Percentiles rank a stretch among this genome's conserved stretches.
Evolutionary conservation across 306 rosid genomes (phyloP).

Genomic region (Castanea mollissima): DNA sequence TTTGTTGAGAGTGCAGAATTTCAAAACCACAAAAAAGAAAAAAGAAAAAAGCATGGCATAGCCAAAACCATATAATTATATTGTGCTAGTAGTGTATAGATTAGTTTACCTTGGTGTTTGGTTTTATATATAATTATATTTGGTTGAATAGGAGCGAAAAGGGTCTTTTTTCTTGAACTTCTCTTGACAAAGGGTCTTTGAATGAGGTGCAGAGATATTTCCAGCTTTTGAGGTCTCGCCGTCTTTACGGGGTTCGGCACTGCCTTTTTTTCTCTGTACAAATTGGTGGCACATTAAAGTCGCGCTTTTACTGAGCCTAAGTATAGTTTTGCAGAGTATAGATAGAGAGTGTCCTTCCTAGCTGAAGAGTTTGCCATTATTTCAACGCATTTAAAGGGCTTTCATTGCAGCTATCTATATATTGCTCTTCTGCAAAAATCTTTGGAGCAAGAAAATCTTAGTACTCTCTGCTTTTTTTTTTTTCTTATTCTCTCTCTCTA

Average conservation of each 20-base stretch:
- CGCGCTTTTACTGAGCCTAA: slow-evolving; percentile 24
- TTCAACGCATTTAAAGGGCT: slow-evolving; percentile 47
- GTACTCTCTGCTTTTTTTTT: not conserved
- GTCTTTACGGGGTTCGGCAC: slow-evolving; percentile 53
- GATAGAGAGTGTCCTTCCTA: slow-evolving; percentile 14
- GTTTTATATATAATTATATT: not conserved
- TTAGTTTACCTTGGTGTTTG: not conserved
- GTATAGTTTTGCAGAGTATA: slow-evolving; percentile 14
- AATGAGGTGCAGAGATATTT: slow-evolving; percentile 8
- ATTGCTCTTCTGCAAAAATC: not conserved
- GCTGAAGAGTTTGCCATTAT: slow-evolving; percentile 16
- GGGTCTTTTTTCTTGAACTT: slow-evolving; percentile 36
- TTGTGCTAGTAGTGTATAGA: not conserved
- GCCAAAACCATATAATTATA: slow-evolving; percentile 2
- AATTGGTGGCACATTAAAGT: slow-evolving; percentile 62
- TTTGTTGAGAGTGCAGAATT: slow-evolving; percentile 5
- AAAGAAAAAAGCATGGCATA: not conserved
- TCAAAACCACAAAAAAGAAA: slow-evolving; percentile 14
- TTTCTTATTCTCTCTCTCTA: not conserved
- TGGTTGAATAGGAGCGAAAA: slow-evolving; percentile 40
- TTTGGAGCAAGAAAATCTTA: slow-evolving; percentile 21
- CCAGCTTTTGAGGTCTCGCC: slow-evolving; percentile 73
- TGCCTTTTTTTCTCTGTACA: slow-evolving; percentile 39
- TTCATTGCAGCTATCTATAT: not conserved
- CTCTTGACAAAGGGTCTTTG: not conserved